A percentile compares a stretch with the other conserved stretches of the same genome.
Evolutionary conservation across 768 basidiomycete species (phyloP).

Genomic region (Stropharia rugosoannulata): DNA sequence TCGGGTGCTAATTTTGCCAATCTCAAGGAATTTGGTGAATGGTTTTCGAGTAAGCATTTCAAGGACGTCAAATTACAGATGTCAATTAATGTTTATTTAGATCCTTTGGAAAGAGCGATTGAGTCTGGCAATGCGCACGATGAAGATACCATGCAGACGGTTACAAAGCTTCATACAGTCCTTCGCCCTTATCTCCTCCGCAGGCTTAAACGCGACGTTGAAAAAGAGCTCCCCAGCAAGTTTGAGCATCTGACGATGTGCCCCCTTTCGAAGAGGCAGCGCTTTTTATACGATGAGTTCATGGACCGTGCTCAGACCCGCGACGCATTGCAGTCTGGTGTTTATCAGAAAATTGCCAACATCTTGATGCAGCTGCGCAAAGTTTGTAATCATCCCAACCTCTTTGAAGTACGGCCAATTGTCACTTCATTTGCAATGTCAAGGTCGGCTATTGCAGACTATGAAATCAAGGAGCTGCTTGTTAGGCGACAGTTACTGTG

Average conservation of each 20-base stretch:
- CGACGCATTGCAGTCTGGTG: slow-evolving; percentile 79
- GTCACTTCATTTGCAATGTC: slow-evolving; percentile 75
- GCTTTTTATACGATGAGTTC: slow-evolving; percentile 96
- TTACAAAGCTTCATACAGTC: slow-evolving; percentile 88
- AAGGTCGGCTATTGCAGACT: slow-evolving; percentile 74
- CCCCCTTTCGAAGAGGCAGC: slow-evolving; percentile 85
- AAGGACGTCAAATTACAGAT: background rate
- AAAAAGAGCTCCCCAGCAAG: slow-evolving; percentile 92
- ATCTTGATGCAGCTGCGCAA: slow-evolving; percentile 98
- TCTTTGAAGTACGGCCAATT: slow-evolving; percentile 87
- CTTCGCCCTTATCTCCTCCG: slow-evolving; percentile 95
- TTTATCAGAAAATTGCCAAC: slow-evolving; percentile 89
- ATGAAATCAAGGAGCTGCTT: slow-evolving; percentile 86
- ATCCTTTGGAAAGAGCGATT: slow-evolving; percentile 92
- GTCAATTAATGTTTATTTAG: slow-evolving; percentile 34
- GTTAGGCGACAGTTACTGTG: slow-evolving; percentile 71
- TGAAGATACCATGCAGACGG: slow-evolving; percentile 81
- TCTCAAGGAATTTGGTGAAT: slow-evolving; percentile 90
- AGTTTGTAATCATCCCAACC: slow-evolving; percentile 92
- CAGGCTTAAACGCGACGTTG: slow-evolving; percentile 96
- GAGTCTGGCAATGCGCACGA: slow-evolving; percentile 78
- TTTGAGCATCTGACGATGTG: slow-evolving; percentile 90
- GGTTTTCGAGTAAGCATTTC: slow-evolving; percentile 85
- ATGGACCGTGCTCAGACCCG: slow-evolving; percentile 86
- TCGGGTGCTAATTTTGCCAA: slow-evolving; percentile 88